Percentiles rank a stretch among this genome's conserved stretches.
Conservation (phyloP, 2,329 filamentous ascomycete species). For the Ciborinia camelliae region DNA sequence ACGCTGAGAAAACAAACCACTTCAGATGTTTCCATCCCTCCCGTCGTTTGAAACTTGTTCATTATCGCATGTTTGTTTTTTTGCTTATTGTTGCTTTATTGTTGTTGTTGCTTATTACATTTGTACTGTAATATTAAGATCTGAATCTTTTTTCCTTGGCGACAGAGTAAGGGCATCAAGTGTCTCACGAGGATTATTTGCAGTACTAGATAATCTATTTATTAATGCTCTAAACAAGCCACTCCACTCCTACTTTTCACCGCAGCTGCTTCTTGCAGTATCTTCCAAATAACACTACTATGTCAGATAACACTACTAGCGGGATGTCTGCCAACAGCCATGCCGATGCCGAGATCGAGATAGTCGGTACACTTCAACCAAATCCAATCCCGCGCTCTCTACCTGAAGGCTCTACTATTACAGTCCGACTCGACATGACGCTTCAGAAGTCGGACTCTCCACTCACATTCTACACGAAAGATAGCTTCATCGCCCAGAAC, state of each 20-base stretch:
- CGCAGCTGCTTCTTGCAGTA: not conserved
- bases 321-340: not conserved
- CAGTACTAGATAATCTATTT: too few species aligned
- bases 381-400: constrained; percentile 9
- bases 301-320: not conserved
- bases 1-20: not conserved
- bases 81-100: too few species aligned
- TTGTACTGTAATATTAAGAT: too few species aligned
- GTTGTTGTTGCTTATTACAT: too few species aligned
- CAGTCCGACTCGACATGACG: constrained; percentile 2
- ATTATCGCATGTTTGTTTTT: not conserved
- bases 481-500: constrained; percentile 6
- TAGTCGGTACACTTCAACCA: constrained; percentile 10
- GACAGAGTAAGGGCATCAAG: too few species aligned
- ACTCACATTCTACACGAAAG: not conserved
- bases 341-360: constrained; percentile 5
- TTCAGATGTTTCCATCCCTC: not conserved
- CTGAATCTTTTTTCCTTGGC: too few species aligned
- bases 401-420: not conserved
- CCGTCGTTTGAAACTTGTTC: not conserved
- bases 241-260: not conserved
- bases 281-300: not conserved
- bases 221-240: too few species aligned
- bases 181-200: too few species aligned
- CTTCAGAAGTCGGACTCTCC: constrained; percentile 6